Evolutionary conservation across 768 basidiomycete genomes (phyloP).

Genomic region (Epithele typhae): DNA sequence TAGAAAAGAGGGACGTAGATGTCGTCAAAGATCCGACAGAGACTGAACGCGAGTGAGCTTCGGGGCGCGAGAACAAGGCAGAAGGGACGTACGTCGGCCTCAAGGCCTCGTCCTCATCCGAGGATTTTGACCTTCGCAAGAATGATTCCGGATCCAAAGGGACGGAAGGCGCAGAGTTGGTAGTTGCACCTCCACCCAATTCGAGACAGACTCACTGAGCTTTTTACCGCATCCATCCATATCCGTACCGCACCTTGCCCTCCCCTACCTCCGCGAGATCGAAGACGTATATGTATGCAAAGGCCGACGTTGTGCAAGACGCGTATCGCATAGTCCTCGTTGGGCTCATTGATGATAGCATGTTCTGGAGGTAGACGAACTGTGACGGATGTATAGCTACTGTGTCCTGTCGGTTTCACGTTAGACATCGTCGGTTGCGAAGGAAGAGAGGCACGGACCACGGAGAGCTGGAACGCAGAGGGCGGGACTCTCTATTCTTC

Average conservation of each 20-base stretch:
- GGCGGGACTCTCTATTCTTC: too few relatives aligned
- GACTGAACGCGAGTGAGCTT: constrained; percentile 41
- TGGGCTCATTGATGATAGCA: constrained; percentile 80
- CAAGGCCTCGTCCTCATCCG: constrained; percentile 83
- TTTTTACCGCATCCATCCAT: constrained; percentile 94
- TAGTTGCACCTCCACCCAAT: too few relatives aligned
- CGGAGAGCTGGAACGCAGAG: too few relatives aligned
- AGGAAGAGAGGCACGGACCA: too few relatives aligned
- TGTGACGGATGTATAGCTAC: constrained; percentile 85
- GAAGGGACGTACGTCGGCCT: constrained; percentile 65
- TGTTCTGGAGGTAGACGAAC: constrained; percentile 72
- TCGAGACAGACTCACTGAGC: constrained; percentile 54
- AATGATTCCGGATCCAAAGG: constrained; percentile 86
- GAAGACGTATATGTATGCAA: constrained; percentile 84
- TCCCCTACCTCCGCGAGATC: constrained; percentile 85
- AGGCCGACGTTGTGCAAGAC: constrained; percentile 89
- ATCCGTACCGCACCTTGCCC: constrained; percentile 91
- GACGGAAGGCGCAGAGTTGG: constrained; percentile 85
- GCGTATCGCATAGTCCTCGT: constrained; percentile 94
- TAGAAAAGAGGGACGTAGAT: constrained; percentile 78
- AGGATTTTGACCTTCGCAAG: constrained; percentile 85
- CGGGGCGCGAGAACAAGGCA: not conserved
- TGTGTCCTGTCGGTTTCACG: too few relatives aligned
- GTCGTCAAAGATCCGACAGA: constrained; percentile 93
- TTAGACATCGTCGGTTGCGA: too few relatives aligned